phyloP scores from a whole-genome alignment of 331 rosid species.

The Phaseolus coccineus region DNA sequence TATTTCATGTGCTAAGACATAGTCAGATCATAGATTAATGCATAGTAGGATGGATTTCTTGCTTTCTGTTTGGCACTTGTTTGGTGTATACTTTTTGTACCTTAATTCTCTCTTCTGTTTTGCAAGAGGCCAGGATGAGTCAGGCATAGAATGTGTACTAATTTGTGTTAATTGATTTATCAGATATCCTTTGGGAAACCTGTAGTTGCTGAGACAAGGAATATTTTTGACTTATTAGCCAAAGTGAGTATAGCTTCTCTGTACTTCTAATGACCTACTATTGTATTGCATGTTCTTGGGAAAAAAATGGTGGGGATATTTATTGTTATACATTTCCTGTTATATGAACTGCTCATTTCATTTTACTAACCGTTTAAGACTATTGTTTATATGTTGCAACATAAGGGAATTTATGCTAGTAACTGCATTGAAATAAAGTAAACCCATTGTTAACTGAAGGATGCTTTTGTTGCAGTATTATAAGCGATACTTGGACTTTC shows the following conservation, averaged over 20 bases:
- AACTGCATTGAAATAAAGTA: conserved; percentile 30
- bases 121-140: conserved; percentile 19
- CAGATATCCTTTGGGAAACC: conserved; percentile 70
- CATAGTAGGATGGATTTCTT: conserved; percentile 29
- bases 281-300: conserved; percentile 13
- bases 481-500: conserved; percentile 66
- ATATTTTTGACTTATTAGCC: conserved; percentile 52
- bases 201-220: conserved; percentile 53
- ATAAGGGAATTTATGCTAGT: conserved; percentile 9
- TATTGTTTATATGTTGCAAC: conserved; percentile 22
- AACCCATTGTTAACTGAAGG: conserved; percentile 20
- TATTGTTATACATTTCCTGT: conserved; percentile 25
- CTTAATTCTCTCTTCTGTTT: conserved; percentile 20
- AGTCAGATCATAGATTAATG: conserved; percentile 25
- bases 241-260: conserved; percentile 62
- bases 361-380: conserved; percentile 35
- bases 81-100: conserved; percentile 4
- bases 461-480: conserved; percentile 71
- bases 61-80: conserved; percentile 14
- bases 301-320: conserved; percentile 20
- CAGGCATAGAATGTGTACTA: conserved; percentile 36
- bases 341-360: conserved; percentile 32
- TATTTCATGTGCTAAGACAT: conserved; percentile 30
- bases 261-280: conserved; percentile 6
- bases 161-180: conserved; percentile 42